These are phyloP conservation scores for Apiospora malaysiana DNA, from an alignment of 2,329 filamentous ascomycete genomes.

Conservation along the genomic window DNA sequence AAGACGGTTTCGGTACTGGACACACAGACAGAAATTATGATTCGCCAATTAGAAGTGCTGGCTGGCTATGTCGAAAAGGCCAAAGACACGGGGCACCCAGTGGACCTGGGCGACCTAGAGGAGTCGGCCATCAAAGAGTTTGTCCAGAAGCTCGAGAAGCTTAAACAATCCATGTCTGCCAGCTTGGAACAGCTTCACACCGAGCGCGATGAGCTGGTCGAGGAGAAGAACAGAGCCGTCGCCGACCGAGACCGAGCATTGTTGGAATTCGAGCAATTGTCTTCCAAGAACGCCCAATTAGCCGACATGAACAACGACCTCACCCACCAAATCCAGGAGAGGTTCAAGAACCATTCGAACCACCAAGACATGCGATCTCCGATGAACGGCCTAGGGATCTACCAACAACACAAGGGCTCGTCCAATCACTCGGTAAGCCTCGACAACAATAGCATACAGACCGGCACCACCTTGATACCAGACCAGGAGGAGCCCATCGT, in stretches of 20 bases:
- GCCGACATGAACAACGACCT: conserved; percentile 95
- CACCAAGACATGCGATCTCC: conserved; percentile 49
- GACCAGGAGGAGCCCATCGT: conserved; percentile 71
- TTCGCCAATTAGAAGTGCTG: conserved; percentile 87
- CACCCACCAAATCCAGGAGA: conserved; percentile 90
- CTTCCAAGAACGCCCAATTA: conserved; percentile 91
- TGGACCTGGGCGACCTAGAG: conserved; percentile 83
- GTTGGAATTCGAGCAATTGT: conserved; percentile 94
- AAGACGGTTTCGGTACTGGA: conserved; percentile 95
- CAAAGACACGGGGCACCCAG: conserved; percentile 79
- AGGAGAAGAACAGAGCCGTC: conserved; percentile 82
- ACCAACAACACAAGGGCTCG: conserved; percentile 53
- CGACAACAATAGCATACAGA: conserved; percentile 59
- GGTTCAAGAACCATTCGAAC: conserved; percentile 76
- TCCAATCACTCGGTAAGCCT: conserved; percentile 58
- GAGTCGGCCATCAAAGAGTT: conserved; percentile 91
- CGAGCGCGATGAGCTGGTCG: conserved; percentile 80
- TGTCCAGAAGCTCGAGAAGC: conserved; percentile 72
- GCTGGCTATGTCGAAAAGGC: conserved; percentile 87
- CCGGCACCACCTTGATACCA: conserved; percentile 64
- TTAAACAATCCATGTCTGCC: conserved; percentile 64
- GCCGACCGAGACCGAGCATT: conserved; percentile 91
- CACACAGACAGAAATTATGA: conserved; percentile 93
- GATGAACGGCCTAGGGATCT: conserved; percentile 63
- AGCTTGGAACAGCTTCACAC: conserved; percentile 65